These are phyloP conservation scores for Hortiboletus rubellus DNA, from an alignment of 1,284 basidiomycete species.

Conservation along the genomic window DNA sequence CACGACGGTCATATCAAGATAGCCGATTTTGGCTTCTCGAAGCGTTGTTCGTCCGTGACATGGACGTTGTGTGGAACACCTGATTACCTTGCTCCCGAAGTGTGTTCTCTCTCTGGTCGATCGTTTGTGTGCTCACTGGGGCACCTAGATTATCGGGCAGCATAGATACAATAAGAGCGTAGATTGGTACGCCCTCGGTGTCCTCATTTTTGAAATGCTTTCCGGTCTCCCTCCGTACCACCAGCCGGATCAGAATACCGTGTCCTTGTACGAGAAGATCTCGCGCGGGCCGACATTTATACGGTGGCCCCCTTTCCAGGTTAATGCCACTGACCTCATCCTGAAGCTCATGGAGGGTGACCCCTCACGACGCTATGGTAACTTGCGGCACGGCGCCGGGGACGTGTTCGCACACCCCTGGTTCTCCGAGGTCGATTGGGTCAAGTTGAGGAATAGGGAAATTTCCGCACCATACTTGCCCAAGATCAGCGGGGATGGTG, in stretches of 20 bases:
- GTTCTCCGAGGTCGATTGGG: conserved; percentile 98
- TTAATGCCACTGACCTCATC: conserved; percentile 85
- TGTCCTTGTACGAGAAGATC: conserved; percentile 79
- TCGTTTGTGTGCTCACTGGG: not conserved
- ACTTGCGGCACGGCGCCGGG: conserved; percentile 87
- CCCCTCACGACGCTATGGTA: conserved; percentile 90
- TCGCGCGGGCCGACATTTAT: conserved; percentile 74
- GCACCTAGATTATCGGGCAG: conserved; percentile 72
- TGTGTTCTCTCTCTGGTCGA: conserved; percentile 28
- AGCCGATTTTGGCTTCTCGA: conserved; percentile 98
- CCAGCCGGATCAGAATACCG: conserved; percentile 62
- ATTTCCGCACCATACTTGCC: conserved; percentile 98
- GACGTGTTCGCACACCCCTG: conserved; percentile 97
- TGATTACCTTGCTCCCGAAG: conserved; percentile 94
- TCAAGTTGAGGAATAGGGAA: conserved; percentile 77
- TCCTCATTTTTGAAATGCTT: conserved; percentile 97
- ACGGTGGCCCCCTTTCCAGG: conserved; percentile 89
- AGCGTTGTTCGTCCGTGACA: conserved; percentile 85
- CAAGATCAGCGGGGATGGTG: conserved; percentile 81
- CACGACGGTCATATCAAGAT: conserved; percentile 97
- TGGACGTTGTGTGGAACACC: conserved; percentile 99
- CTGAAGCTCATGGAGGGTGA: conserved; percentile 90
- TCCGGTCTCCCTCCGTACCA: conserved; percentile 83
- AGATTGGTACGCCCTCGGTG: conserved; percentile 98
- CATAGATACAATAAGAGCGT: conserved; percentile 97